Evolutionary conservation across 2,329 filamentous ascomycete species (phyloP).

Genomic region (Lomentospora prolificans): DNA sequence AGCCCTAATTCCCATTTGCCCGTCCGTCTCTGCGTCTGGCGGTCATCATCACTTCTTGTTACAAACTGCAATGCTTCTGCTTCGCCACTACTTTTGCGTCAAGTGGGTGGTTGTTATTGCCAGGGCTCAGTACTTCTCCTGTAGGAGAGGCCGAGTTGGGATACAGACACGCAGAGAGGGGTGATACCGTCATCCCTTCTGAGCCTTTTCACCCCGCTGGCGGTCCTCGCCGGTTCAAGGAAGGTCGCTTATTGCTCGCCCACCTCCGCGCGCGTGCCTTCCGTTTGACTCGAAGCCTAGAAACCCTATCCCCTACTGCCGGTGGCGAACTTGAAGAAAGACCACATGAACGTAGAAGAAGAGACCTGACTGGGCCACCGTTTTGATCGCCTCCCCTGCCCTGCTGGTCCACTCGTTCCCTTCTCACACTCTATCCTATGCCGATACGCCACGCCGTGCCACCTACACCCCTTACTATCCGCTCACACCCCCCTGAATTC

Average conservation of each 20-base stretch:
- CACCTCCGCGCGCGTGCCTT: neutral
- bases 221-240: neutral
- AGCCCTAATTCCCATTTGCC: slow-evolving; percentile 3
- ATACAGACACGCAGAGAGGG: neutral
- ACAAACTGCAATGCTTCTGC: slow-evolving; percentile 1
- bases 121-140: neutral
- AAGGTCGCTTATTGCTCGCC: neutral
- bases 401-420: neutral
- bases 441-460: neutral
- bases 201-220: neutral
- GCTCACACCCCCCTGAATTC: neutral
- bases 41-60: neutral
- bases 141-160: neutral
- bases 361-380: neutral
- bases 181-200: neutral
- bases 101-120: neutral
- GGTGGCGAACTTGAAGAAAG: neutral
- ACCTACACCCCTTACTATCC: neutral
- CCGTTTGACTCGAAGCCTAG: neutral
- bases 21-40: neutral
- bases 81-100: neutral
- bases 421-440: neutral
- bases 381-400: neutral
- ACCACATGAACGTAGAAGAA: neutral
- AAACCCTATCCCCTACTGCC: neutral